These are phyloP conservation scores for Hypoxylon lenormandii DNA, from an alignment of 495 filamentous ascomycete species.

Conservation along the genomic window DNA sequence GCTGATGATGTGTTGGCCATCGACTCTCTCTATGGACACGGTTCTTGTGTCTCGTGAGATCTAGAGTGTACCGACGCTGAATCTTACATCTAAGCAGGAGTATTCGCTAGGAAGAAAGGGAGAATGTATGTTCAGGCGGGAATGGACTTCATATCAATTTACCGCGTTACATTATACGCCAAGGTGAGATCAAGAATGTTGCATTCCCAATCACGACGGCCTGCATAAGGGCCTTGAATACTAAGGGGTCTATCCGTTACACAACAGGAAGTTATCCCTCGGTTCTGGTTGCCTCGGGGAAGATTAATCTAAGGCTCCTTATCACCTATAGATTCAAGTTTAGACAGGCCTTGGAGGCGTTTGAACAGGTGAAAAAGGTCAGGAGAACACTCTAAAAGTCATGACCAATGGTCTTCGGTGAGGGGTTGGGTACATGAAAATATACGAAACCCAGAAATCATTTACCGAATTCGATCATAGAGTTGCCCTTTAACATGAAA, in stretches of 20 bases:
- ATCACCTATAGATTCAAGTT: conserved; percentile 67
- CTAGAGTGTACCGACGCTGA: conserved; percentile 70
- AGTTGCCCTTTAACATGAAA: too few relatives aligned
- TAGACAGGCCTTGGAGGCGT: conserved; percentile 66
- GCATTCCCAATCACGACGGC: conserved; percentile 67
- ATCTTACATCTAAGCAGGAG: conserved; percentile 65
- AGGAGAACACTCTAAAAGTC: conserved; percentile 49
- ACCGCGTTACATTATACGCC: neutral
- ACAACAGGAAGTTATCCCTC: conserved; percentile 68
- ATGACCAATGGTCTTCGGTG: conserved; percentile 49
- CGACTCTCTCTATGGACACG: too few relatives aligned
- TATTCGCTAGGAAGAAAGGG: conserved; percentile 64
- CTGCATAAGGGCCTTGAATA: conserved; percentile 66
- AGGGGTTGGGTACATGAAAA: too few relatives aligned
- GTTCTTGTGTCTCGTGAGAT: too few relatives aligned
- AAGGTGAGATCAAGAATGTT: conserved; percentile 23
- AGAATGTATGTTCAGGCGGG: conserved; percentile 72
- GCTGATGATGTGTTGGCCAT: conserved; percentile 60
- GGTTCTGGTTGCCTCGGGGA: conserved; percentile 65
- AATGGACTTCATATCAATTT: conserved; percentile 48
- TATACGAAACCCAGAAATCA: neutral
- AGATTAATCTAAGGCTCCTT: conserved; percentile 63
- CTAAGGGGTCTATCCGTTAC: conserved; percentile 68
- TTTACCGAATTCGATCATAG: too few relatives aligned
- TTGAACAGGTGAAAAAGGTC: conserved; percentile 50